Conservation (phyloP, 768 basidiomycete species). For the Leccinum barrowsii region DNA sequence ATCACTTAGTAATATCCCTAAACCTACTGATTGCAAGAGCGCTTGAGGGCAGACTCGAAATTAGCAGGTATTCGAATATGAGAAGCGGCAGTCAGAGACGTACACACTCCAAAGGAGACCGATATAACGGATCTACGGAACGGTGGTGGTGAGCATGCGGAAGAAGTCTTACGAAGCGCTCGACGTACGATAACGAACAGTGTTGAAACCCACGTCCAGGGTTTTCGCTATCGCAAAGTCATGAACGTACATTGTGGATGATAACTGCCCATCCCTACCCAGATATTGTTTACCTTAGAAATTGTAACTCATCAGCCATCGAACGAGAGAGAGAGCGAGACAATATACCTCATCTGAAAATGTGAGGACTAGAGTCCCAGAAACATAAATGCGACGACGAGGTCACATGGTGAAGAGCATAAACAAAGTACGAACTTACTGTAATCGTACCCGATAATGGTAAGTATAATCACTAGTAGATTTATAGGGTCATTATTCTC, state of each 20-base stretch:
- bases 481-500: not conserved
- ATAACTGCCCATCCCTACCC: not conserved
- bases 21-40: not conserved
- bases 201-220: not conserved
- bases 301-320: not conserved
- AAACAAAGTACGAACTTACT: not conserved
- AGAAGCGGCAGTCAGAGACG: not conserved
- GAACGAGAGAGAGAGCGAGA: not conserved
- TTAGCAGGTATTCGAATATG: not conserved
- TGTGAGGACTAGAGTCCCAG: slow-evolving; percentile 8
- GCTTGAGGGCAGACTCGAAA: not conserved
- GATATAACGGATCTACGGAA: not conserved
- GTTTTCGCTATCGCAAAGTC: not conserved
- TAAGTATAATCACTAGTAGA: slow-evolving; percentile 2
- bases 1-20: not conserved
- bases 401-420: not conserved
- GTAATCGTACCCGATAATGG: slow-evolving; percentile 15
- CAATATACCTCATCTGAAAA: slow-evolving; percentile 10
- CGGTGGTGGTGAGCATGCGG: not conserved
- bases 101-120: not conserved
- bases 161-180: not conserved
- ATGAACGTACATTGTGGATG: not conserved
- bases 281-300: slow-evolving; percentile 4
- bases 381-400: not conserved
- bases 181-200: not conserved